These are phyloP conservation scores for Bathelium albidoporum DNA, from an alignment of 495 filamentous ascomycete species.

Conservation along the genomic window DNA sequence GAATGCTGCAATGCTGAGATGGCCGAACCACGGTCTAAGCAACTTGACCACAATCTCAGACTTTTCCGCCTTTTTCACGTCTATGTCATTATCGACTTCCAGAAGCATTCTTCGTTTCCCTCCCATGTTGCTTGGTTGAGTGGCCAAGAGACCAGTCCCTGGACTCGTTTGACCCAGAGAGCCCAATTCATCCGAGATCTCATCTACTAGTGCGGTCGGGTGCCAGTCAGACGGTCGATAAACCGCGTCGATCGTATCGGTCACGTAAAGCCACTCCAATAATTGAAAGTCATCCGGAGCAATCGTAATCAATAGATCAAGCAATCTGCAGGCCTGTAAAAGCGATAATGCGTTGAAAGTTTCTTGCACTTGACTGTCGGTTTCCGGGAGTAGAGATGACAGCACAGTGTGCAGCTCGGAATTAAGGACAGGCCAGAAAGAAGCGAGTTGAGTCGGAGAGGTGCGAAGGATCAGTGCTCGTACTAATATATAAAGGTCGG, in stretches of 20 bases:
- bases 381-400: constrained; percentile 57
- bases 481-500: constrained; percentile 82
- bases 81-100: constrained; percentile 17
- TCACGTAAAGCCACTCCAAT: constrained; percentile 91
- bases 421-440: constrained; percentile 84
- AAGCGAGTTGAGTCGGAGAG: constrained; percentile 64
- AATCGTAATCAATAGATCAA: constrained; percentile 74
- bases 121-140: not conserved
- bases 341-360: constrained; percentile 64
- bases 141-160: not conserved
- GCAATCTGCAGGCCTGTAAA: constrained; percentile 83
- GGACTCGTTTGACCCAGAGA: not conserved
- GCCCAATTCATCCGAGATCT: constrained; percentile 70
- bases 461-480: constrained; percentile 69
- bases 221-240: constrained; percentile 67
- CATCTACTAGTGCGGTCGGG: constrained; percentile 72
- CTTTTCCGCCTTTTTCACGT: constrained; percentile 25
- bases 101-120: constrained; percentile 8
- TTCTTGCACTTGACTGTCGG: constrained; percentile 47
- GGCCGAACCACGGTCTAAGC: constrained; percentile 78
- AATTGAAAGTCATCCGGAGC: constrained; percentile 93
- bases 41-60: constrained; percentile 41
- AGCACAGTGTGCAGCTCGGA: constrained; percentile 75
- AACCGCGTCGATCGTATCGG: constrained; percentile 93
- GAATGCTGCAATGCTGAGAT: constrained; percentile 83